Evolutionary conservation across 225 moss, liverwort and hornwort genomes (phyloP), one percentile per base, ranked within the genome.

Genomic region (Bryum argenteum): DNA sequence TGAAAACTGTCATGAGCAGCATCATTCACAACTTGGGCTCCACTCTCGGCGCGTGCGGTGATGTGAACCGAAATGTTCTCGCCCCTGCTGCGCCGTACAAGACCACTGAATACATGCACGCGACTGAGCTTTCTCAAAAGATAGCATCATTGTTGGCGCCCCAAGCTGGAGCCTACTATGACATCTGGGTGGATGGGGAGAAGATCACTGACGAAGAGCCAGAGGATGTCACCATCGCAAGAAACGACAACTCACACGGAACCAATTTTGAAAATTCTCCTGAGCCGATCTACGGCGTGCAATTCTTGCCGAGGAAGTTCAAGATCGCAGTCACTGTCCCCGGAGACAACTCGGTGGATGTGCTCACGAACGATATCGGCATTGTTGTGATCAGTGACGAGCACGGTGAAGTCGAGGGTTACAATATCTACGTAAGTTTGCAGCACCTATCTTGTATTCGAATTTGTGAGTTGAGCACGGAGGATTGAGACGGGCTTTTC

Each of bases 161-260:
- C 11, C 91, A 91, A 61, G 91, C 83, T 41, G 94, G 94, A 8
- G 87, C 94, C 14, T 94, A 94, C 43, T 91, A 83, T 58, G 94
- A 94, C 45, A 66, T 94, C 23, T 94, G 94, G 94, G 80, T 94
- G 5, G 87, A 94, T 47, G 94, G 94, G 10, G 94, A 94, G 80
- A 91, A 90, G 74, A 72, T 88, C 19, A 76, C 84, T 59, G 71
- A 84, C 6, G 85, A 89, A 13, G 93, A 92, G 26, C 81, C 81
- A 15, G 79, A 81, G 18, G 93, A 93, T 70, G 93, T 93, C 13
- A 84, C 83, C 2, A 43, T 77, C 57, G 93, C 93, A n/a, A 79
- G 87, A 33, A 89, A 84, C 16, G 83, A 85, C 11, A 88, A 91
- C 59, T 79, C 89, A 1, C 79, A 89, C 17, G 91, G 91, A 1